Base-by-base conservation (phyloP, 108 stramenopile genomes). In the Schizochytrium sp. region DNA sequence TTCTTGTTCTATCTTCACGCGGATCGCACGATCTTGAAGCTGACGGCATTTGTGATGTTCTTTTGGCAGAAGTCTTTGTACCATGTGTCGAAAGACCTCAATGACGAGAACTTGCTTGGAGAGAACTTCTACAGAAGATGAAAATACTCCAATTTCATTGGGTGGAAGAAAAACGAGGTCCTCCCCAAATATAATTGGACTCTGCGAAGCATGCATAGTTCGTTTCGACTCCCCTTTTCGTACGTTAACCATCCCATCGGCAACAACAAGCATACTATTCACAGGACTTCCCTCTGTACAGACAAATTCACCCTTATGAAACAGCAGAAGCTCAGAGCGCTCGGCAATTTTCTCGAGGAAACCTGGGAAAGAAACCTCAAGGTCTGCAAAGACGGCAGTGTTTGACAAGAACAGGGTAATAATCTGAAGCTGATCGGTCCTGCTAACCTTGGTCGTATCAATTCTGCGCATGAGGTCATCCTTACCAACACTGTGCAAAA, bases 121-220 rank as follows among this genome's bases (percentile, higher is more conserved):
- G 0, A n/a, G n/a, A 10, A 49, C 47, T 28, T 83, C 76, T 10
- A 28, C 53, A 0, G 50, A 19, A 53, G 47, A 83, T 5, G 76
- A 49, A 10, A 83, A 55, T 10, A 17, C 55, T 38, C 50, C 76
- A 2, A 55, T 40, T 13, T 49, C 53, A 7, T 28, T 55, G 17
- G 5, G 45, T 13, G 76, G 76, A 10, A 83, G 28, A 40, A 83
- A 83, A 40, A 83, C 53, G 10, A 83, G 76, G 15, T 83, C 76
- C 53, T 83, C 76, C 50, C 76, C 76, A 42, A 83, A 55, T 7
- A 83, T 2, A 15, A 69, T 2, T 38, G 64, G 64, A 44, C 64
- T 69, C 2, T 69, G 64, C 28, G 64, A 69, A 44, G 64, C 64
- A 38, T 69, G 64, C 64, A 69, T 7, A 8, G 64, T 69, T 2